A percentile compares a stretch with the other conserved stretches of the same genome.
These are phyloP conservation scores for Paramyrothecium sp. DNA, from an alignment of 2,329 filamentous ascomycete species.

Conservation along the genomic window DNA sequence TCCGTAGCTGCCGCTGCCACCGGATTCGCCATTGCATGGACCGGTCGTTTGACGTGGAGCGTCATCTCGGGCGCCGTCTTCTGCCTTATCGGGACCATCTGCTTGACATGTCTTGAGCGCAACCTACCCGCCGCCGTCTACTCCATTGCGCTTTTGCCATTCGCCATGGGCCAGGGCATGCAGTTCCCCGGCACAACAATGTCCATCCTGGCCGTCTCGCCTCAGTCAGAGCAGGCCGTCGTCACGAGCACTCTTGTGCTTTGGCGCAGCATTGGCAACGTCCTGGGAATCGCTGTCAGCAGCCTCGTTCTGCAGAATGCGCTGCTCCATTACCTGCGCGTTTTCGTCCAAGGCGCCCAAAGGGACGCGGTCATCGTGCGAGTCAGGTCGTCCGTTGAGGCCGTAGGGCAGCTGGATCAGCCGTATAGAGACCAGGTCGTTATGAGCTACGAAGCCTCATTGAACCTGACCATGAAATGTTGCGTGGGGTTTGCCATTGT, in stretches of 20 bases:
- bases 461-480: conserved; percentile 45
- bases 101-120: conserved; percentile 47
- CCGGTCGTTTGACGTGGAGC: conserved; percentile 58
- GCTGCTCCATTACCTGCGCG: conserved; percentile 57
- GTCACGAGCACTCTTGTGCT: conserved; percentile 69
- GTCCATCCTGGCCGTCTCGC: conserved; percentile 57
- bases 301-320: conserved; percentile 74
- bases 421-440: conserved; percentile 54
- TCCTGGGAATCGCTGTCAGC: conserved; percentile 71
- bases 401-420: conserved; percentile 42
- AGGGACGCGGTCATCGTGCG: conserved; percentile 53
- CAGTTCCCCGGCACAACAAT: conserved; percentile 65
- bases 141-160: conserved; percentile 55
- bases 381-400: conserved; percentile 55
- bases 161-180: conserved; percentile 60
- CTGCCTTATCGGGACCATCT: conserved; percentile 48
- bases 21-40: conserved; percentile 61
- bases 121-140: conserved; percentile 52
- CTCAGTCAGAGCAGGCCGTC: conserved; percentile 63
- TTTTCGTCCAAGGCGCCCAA: conserved; percentile 56
- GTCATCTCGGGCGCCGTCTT: conserved; percentile 48
- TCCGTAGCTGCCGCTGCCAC: conserved; percentile 55
- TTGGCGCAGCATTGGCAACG: conserved; percentile 69
- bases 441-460: conserved; percentile 49
- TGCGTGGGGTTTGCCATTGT: conserved; percentile 46